A percentile compares a stretch with the other conserved stretches of the same genome.
Evolutionary conservation across 1,139 yeast genomes (phyloP).

Genomic region (Yamadazyma trypodendri): DNA sequence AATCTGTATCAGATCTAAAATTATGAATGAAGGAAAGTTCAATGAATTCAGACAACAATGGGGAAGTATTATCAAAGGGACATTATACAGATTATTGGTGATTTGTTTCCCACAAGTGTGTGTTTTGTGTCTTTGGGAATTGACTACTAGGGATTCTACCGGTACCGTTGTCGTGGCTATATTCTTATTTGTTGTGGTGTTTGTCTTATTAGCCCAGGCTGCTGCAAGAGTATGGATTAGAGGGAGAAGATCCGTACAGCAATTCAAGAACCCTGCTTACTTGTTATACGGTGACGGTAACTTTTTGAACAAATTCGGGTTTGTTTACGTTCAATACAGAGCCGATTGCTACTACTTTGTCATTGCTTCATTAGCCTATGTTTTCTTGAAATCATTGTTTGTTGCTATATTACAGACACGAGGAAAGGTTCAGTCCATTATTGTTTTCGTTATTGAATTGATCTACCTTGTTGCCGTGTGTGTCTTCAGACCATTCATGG

Average conservation of each 20-base stretch:
- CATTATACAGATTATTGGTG: conserved; percentile 75
- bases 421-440: conserved; percentile 79
- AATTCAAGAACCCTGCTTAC: conserved; percentile 91
- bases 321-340: conserved; percentile 84
- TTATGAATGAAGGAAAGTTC: conserved; percentile 65
- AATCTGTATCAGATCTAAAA: conserved; percentile 58
- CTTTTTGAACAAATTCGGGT: conserved; percentile 86
- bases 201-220: conserved; percentile 69
- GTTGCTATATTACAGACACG: conserved; percentile 81
- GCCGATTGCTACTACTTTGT: conserved; percentile 89
- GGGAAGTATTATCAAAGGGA: conserved; percentile 81
- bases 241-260: conserved; percentile 68
- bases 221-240: conserved; percentile 65
- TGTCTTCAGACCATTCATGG: conserved; percentile 85
- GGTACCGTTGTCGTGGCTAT: conserved; percentile 82
- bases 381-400: conserved; percentile 72
- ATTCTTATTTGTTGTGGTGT: conserved; percentile 55
- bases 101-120: conserved; percentile 86
- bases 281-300: conserved; percentile 80
- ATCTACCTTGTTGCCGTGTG: conserved; percentile 63
- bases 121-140: conserved; percentile 85
- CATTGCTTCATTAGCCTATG: conserved; percentile 59
- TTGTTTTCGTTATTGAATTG: conserved; percentile 74
- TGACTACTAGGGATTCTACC: conserved; percentile 76
- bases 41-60: conserved; percentile 78